Base-by-base conservation (phyloP, 2,329 filamentous ascomycete species). In the Apiospora aurea region DNA sequence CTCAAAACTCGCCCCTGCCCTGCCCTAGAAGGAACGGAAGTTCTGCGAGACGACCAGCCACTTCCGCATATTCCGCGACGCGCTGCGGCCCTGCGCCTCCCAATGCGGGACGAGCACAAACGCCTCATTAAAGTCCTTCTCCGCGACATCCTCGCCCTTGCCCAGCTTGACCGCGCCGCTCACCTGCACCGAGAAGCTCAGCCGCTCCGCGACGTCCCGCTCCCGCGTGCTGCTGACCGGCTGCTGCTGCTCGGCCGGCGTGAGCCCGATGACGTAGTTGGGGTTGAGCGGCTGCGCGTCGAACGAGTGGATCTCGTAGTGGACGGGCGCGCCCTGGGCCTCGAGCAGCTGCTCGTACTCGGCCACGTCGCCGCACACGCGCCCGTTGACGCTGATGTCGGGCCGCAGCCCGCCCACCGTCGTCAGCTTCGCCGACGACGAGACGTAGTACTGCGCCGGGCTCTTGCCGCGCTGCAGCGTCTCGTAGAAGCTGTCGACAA, bases 301-400 rank as follows among this genome's bases (percentile, higher is more conserved):
- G 76, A 92, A 90, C 18, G 90, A 91, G 78, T 94, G 91, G 71
- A 94, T 86, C 71, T 96, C 93, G 83, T 94, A 96, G 49, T 73
- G 67, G 69, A 71, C 67, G 46, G 71, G 73, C 21, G 16, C 11
- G 70, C 77, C 76, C 70, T 94, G 90, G 7, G 87, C 87, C 72
- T 91, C 87, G 75, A 95, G 93, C 41, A 94, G 87, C 24, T 87
- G 86, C 76, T 92, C 90, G 77, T 95, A 92, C 64, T 91, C 90
- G 69, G 85, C 83, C 0, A 91, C 91, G 41, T 14, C 13, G 46
- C 87, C 81, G 49, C 94, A 84, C 2, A 89, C 82, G 67, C 91
- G 90, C 77, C 95, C 94, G 83, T 97, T 97, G 86, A 95, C 92
- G 77, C 90, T 89, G 77, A 97, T 95, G 79, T 91, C 90, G 69